Evolutionary conservation across 2,329 filamentous ascomycete genomes (phyloP), one percentile per base, ranked within the genome.

Genomic region (Periconia sp.): DNA sequence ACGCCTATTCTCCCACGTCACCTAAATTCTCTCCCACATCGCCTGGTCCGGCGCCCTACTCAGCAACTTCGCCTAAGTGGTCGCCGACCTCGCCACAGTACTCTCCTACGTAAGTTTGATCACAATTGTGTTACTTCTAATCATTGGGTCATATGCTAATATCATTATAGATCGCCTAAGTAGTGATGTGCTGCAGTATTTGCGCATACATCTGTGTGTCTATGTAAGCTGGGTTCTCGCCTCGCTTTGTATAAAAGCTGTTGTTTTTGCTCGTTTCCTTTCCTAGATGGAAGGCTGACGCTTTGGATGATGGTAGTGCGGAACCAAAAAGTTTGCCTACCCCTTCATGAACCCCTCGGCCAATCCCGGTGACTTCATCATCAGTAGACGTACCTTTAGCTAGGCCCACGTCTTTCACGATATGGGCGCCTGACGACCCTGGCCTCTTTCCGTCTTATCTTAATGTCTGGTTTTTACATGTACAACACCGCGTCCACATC

Each of bases 1-100:
- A 61, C 22, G 57, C 77, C 4, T 87, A 86, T 70, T 72, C 68
- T 11, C 70, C 71, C 11, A 72, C 70, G 1, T 70, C 65, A 16
- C 69, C 69, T 0, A 63, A 60, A 32, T 70, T 63, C 47, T 56
- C 51, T 17, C 57, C 57, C 3, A 60, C 57, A 10, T 58, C 54
- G 35, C 61, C 70, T 28, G 66, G 56, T 18, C 57, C 59, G 42
- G 68, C 57, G 38, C 63, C 57, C 13, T 70, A 71, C 44, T 66
- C 60, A 12, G 56, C 68, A 17, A 65, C 62, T 10, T 65, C 66
- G 33, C 69, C 70, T 24, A 70, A 71, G 45, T 73, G 65, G 54
- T 80, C 77, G 44, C 78, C 78, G 19, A 69, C 65, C 13, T 63
- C 59, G 10, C 66, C 66, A 8, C 54, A 56, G 15, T 77, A 73